phyloP scores from a whole-genome alignment of 345 rosid species.

The Populus nigra region DNA sequence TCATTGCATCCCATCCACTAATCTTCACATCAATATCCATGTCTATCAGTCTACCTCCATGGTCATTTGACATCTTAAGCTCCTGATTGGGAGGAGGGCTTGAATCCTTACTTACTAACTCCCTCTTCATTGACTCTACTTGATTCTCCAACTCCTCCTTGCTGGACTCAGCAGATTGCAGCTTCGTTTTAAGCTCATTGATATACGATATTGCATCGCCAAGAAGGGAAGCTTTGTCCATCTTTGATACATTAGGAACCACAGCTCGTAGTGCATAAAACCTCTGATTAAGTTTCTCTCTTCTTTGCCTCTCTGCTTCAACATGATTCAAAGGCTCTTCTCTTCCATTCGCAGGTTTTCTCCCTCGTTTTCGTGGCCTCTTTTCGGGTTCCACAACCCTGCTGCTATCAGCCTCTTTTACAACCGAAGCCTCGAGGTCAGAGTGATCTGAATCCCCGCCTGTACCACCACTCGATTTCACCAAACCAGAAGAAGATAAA shows the following conservation, averaged over 20 bases:
- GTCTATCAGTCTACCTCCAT: slow-evolving; percentile 41
- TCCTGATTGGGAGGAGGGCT: slow-evolving; percentile 35
- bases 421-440: slow-evolving; percentile 88
- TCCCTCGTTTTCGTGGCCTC: slow-evolving; percentile 78
- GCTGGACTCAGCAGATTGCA: slow-evolving; percentile 50
- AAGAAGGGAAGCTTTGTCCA: slow-evolving; percentile 96
- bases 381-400: slow-evolving; percentile 72
- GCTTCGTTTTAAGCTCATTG: slow-evolving; percentile 71
- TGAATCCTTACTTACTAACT: slow-evolving; percentile 34
- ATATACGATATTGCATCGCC: slow-evolving; percentile 91
- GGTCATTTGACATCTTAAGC: slow-evolving; percentile 29
- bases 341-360: slow-evolving; percentile 95
- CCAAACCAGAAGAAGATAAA: slow-evolving; percentile 52
- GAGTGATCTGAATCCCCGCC: slow-evolving; percentile 88
- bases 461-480: slow-evolving; percentile 50
- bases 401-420: slow-evolving; percentile 60
- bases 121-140: slow-evolving; percentile 53
- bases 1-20: slow-evolving; percentile 84
- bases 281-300: slow-evolving; percentile 91
- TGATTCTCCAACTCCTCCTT: slow-evolving; percentile 66
- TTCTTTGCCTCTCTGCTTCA: slow-evolving; percentile 96
- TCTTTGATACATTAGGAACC: slow-evolving; percentile 91
- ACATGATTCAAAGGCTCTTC: slow-evolving; percentile 97
- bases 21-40: slow-evolving; percentile 86
- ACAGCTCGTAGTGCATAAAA: slow-evolving; percentile 85